A percentile compares a stretch with the other conserved stretches of the same genome.
Conservation (phyloP, 352 stramenopile species). For the Phytophthora pisi region DNA sequence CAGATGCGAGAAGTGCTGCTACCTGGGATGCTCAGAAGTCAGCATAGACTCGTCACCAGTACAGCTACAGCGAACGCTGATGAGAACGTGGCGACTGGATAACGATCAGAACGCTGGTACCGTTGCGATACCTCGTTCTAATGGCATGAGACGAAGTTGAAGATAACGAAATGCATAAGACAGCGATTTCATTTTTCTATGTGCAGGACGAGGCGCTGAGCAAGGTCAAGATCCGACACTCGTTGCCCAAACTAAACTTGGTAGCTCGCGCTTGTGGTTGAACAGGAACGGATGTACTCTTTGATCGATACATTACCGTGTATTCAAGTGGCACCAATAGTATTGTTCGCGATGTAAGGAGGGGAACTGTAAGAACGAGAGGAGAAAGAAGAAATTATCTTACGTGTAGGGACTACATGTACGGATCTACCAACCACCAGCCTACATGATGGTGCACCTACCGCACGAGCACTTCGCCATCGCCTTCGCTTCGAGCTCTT, state of each 20-base stretch:
- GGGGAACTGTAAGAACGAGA: not conserved
- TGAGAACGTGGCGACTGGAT: no score
- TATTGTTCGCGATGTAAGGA: no score
- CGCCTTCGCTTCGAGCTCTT: slow-evolving; percentile 61
- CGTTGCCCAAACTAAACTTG: not conserved
- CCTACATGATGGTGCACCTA: slow-evolving; percentile 72
- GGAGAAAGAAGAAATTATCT: not conserved
- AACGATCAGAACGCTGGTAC: not conserved
- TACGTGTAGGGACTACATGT: slow-evolving; percentile 6
- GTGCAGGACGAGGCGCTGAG: not conserved
- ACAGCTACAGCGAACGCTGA: not conserved
- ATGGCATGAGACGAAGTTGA: not conserved
- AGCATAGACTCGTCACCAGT: not conserved
- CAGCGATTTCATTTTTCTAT: not conserved
- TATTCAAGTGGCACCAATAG: no score
- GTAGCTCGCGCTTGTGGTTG: no score
- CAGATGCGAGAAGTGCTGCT: not conserved
- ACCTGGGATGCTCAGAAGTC: not conserved
- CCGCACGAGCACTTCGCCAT: slow-evolving; percentile 74
- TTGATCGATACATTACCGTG: no score
- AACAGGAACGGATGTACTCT: no score
- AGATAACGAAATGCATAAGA: not conserved
- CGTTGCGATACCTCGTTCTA: not conserved
- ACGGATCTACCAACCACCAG: not conserved
- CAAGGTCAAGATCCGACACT: not conserved